Evolutionary conservation across 1,284 basidiomycete genomes (phyloP).

Genomic region (Naganishia liquefaciens): DNA sequence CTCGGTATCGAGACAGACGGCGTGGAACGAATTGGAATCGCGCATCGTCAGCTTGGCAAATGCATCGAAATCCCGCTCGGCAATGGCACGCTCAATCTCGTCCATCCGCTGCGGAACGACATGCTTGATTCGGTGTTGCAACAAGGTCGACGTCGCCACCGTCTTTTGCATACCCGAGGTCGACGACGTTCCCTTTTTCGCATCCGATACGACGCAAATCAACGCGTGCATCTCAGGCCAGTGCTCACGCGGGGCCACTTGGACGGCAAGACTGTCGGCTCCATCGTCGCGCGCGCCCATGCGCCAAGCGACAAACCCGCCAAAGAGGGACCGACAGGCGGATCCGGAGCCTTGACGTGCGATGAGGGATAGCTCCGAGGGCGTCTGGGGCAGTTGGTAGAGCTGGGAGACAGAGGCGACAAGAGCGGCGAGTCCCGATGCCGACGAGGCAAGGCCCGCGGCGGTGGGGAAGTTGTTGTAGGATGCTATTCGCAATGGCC

Average conservation of each 20-base stretch:
- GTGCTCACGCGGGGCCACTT: slow-evolving; percentile 81
- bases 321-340: slow-evolving; percentile 94
- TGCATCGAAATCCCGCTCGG: slow-evolving; percentile 74
- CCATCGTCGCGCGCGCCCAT: slow-evolving; percentile 71
- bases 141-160: slow-evolving; percentile 83
- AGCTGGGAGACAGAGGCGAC: slow-evolving; percentile 84
- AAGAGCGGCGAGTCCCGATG: slow-evolving; percentile 94
- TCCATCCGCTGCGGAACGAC: slow-evolving; percentile 89
- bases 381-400: slow-evolving; percentile 71
- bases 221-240: slow-evolving; percentile 97
- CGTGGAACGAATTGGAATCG: slow-evolving; percentile 98
- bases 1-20: slow-evolving; percentile 91
- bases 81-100: slow-evolving; percentile 77
- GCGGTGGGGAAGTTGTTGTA: slow-evolving; percentile 99
- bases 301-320: slow-evolving; percentile 97
- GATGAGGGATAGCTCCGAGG: slow-evolving; percentile 80
- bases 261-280: slow-evolving; percentile 80
- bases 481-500: slow-evolving; percentile 81
- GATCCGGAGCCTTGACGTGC: slow-evolving; percentile 97
- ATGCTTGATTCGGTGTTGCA: slow-evolving; percentile 83
- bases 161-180: slow-evolving; percentile 97
- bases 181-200: slow-evolving; percentile 94
- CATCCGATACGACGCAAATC: slow-evolving; percentile 94
- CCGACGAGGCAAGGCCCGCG: slow-evolving; percentile 94
- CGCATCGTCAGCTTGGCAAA: slow-evolving; percentile 94